Base-by-base conservation (phyloP, 2,329 filamentous ascomycete genomes). In the Fusarium lyarnte region DNA sequence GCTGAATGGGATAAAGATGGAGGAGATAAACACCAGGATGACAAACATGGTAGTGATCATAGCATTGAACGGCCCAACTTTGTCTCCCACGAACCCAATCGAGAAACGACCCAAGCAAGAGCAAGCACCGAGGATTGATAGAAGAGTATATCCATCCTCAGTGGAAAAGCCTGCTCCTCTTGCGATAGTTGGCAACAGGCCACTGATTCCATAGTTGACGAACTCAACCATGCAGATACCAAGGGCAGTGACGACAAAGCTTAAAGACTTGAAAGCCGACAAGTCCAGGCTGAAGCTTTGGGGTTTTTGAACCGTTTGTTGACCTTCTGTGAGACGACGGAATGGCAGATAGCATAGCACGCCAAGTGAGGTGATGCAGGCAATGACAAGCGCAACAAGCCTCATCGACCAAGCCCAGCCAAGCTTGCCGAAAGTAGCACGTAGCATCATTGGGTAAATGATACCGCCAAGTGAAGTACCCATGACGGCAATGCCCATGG, bases 151-250 rank as follows among this genome's bases (percentile, higher is more conserved):
- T 5, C 84, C 83, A 0, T 80, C 78, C 27, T 84, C 76, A 0
- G 76, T 58, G 4, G 79, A 70, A 19, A 85, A 78, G 7, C 75
- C 69, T 5, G 73, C 73, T 2, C 63, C 75, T 2, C 79, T 81
- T 0, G 82, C 82, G 63, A 86, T 86, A 0, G 84, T 85, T 0
- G 85, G 85, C 1, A 87, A 73, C 13, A 86, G 79, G 1, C 83
- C 83, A 1, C 82, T 80, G 12, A 83, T 81, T 12, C 84, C 84
- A 43, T 86, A 87, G n/a, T 86, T 79, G 35, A 85, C 85, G 38
- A 86, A 83, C 36, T 87, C 85, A 21, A 87, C 82, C 1, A 81
- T 77, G 54, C 85, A 84, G 8, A 85, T 77, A 3, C 80, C 81
- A 9, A 81, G 63, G 0, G 82, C 79, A 8, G 85, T 75, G 21